Evolutionary conservation across 2,329 filamentous ascomycete species (phyloP).

Genomic region (Aspergillus clavatus): DNA sequence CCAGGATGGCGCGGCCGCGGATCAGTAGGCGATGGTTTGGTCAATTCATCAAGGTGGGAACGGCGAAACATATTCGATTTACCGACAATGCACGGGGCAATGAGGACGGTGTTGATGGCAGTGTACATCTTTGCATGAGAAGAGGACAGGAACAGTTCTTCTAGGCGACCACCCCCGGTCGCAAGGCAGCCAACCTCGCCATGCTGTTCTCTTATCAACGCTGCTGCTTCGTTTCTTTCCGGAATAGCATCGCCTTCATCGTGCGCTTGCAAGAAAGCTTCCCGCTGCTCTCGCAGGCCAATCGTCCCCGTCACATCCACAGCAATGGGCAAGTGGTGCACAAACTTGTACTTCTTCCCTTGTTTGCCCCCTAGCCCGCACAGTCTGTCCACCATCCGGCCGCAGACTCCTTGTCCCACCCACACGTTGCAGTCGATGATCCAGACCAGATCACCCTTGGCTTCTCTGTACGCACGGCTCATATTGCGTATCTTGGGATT

Average conservation of each 20-base stretch:
- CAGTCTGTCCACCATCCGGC: slow-evolving; percentile 83
- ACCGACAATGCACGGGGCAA: slow-evolving; percentile 90
- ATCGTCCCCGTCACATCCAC: slow-evolving; percentile 59
- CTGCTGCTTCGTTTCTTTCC: neutral
- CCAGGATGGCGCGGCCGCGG: slow-evolving; percentile 53
- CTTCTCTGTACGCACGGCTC: slow-evolving; percentile 86
- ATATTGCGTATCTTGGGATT: slow-evolving; percentile 99
- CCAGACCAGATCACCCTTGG: slow-evolving; percentile 85
- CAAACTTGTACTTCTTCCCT: slow-evolving; percentile 70
- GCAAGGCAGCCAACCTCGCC: slow-evolving; percentile 20
- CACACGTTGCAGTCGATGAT: slow-evolving; percentile 96
- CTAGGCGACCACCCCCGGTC: slow-evolving; percentile 71
- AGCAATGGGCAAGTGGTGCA: slow-evolving; percentile 86
- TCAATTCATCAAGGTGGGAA: slow-evolving; percentile 76
- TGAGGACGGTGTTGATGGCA: slow-evolving; percentile 86
- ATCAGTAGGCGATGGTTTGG: slow-evolving; percentile 48
- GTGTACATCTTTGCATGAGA: slow-evolving; percentile 96
- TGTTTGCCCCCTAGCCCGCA: slow-evolving; percentile 56
- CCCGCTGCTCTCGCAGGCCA: slow-evolving; percentile 22
- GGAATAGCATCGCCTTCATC: slow-evolving; percentile 9
- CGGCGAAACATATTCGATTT: slow-evolving; percentile 99
- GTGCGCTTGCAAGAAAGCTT: slow-evolving; percentile 21
- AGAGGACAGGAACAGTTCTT: slow-evolving; percentile 92
- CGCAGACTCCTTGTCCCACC: slow-evolving; percentile 72
- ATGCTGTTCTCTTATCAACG: slow-evolving; percentile 11